Evolutionary conservation across 1,139 yeast genomes (phyloP), one percentile per base, ranked within the genome.

Genomic region (Kluyveromyces marxianus): DNA sequence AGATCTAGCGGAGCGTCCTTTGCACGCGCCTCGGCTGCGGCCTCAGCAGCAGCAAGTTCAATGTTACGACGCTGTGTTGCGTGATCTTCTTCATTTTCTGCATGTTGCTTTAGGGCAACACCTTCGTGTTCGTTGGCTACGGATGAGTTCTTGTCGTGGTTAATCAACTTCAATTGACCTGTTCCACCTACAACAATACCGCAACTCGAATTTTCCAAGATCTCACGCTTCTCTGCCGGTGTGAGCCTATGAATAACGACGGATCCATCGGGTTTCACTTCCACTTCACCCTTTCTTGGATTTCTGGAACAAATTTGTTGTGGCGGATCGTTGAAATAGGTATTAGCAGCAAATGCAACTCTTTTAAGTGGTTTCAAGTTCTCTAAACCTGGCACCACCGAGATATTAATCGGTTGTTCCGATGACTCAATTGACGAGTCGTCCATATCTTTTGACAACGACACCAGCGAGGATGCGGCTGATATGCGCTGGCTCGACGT

Each of bases 131-230:
- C 50, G 25, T 44, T 36, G 4, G 39, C 43, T 10, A 47, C 53
- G 14, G 51, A 49, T 14, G 58, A 58, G 21, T 64, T 26, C 4
- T n/a, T 14, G 24, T 25, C 39, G 4, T 28, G 41, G 33, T 39
- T 54, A 25, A 51, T 50, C 45, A 49, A 70, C 40, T 75, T 77
- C 44, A 82, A 65, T 38, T 83, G 80, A 0, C 87, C 88, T 4
- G 85, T 71, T 1, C 94, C 94, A 30, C 94, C 94, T 34, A 84
- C 90, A 3, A 83, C 88, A 25, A 83, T 71, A 21, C 92, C 92
- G n/a, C 83, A 79, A 27, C 83, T 82, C 25, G 73, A 69, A 0
- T 80, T 75, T 48, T 70, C 65, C 49, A 75, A 66, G 1, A 80
- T 68, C 47, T 75, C 74, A 44, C 75, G 68, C 54, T 72, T 75